A percentile compares a stretch with the other conserved stretches of the same genome.
These are phyloP conservation scores for Aspergillus sp. DNA, from an alignment of 2,329 filamentous ascomycete genomes.

Conservation along the genomic window DNA sequence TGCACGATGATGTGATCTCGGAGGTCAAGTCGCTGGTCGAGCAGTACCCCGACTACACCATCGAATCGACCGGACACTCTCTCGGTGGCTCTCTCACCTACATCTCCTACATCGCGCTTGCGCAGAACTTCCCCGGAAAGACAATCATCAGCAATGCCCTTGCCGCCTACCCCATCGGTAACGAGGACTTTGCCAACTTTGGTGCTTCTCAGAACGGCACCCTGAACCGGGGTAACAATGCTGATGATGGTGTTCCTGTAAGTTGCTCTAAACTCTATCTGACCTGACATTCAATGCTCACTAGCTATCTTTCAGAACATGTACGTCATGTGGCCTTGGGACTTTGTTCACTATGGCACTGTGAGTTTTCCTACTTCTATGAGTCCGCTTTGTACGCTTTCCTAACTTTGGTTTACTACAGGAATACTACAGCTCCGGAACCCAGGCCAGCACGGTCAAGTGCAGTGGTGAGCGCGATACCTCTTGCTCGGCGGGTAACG, in stretches of 20 bases:
- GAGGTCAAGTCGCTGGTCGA: conserved; percentile 29
- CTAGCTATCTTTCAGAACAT: conserved; percentile 25
- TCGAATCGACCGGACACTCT: conserved; percentile 35
- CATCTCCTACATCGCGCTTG: conserved; percentile 34
- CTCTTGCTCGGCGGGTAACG: conserved; percentile 32
- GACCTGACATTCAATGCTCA: neutral
- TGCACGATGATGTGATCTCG: conserved; percentile 31
- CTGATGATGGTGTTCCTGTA: conserved; percentile 30
- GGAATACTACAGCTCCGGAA: conserved; percentile 33
- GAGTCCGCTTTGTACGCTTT: rapidly evolving
- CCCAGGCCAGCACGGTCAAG: conserved; percentile 14
- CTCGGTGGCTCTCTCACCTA: conserved; percentile 35
- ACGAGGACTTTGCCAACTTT: conserved; percentile 28
- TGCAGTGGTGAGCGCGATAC: conserved; percentile 29
- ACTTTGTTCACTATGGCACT: conserved; percentile 30
- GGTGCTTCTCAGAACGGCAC: conserved; percentile 26
- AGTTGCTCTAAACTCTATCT: neutral
- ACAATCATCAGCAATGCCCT: conserved; percentile 33
- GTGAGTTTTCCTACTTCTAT: conserved; percentile 16
- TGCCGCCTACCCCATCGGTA: conserved; percentile 37
- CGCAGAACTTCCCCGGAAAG: conserved; percentile 33
- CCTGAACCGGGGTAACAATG: conserved; percentile 31
- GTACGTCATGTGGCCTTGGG: conserved; percentile 25
- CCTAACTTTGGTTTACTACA: conserved; percentile 2
- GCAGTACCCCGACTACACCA: conserved; percentile 30